Conservation (phyloP, 495 filamentous ascomycete species). For the Lasiosphaeria hispida region DNA sequence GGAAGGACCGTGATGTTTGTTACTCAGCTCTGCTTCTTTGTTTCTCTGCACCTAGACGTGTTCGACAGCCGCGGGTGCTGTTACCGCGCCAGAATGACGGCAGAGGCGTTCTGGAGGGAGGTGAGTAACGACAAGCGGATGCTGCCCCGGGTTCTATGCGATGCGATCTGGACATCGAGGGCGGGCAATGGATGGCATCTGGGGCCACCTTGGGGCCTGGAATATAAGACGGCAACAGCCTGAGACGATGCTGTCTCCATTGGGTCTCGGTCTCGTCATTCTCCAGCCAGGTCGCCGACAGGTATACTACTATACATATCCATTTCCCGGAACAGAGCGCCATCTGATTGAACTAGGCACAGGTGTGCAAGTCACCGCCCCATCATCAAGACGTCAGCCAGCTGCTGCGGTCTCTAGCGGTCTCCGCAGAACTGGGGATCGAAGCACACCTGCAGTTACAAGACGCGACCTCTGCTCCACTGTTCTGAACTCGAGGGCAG, state of each 20-base stretch:
- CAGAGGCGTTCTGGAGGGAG: background rate
- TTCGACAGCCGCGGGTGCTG: background rate
- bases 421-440: too few species aligned
- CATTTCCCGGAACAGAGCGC: background rate
- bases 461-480: background rate
- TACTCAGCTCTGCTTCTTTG: conserved; percentile 5
- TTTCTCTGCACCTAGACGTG: background rate
- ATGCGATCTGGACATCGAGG: too few species aligned
- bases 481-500: background rate
- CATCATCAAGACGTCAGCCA: conserved; percentile 7
- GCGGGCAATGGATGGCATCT: background rate
- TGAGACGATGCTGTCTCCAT: background rate
- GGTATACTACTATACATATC: background rate
- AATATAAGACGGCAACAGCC: background rate
- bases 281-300: background rate
- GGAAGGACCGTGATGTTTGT: conserved; percentile 1
- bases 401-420: too few species aligned
- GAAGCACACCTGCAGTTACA: background rate
- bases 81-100: background rate
- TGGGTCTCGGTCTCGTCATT: background rate
- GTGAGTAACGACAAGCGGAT: too few species aligned
- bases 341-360: background rate
- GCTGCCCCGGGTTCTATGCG: too few species aligned
- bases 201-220: background rate
- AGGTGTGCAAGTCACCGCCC: background rate